Percentiles rank a stretch among this genome's conserved stretches.
Conservation (phyloP, 2,329 filamentous ascomycete species). For the Ascocoryne sarcoides region DNA sequence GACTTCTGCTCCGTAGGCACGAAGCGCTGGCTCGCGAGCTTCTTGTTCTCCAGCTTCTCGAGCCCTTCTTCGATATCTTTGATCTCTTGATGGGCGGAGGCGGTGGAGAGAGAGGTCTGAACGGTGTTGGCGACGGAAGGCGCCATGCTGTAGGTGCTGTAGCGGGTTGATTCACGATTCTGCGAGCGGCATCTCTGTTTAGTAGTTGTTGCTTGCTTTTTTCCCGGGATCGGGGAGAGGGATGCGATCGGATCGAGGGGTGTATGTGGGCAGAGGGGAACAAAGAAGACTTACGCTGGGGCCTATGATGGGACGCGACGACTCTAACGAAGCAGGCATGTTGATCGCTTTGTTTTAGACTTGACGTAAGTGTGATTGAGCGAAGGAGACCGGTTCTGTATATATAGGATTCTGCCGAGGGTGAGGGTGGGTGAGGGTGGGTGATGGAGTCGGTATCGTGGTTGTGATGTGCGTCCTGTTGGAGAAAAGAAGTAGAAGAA, state of each 20-base stretch:
- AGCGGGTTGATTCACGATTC: constrained; percentile 43
- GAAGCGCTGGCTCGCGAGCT: constrained; percentile 58
- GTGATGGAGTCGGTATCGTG: constrained; percentile 3
- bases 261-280: constrained; percentile 1
- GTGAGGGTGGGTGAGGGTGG: too few relatives aligned
- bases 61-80: constrained; percentile 55
- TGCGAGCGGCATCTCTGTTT: constrained; percentile 12
- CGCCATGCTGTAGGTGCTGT: constrained; percentile 42
- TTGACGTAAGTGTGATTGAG: too few relatives aligned
- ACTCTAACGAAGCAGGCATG: constrained; percentile 40
- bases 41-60: constrained; percentile 61
- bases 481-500: not conserved
- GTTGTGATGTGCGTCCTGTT: constrained; percentile 1
- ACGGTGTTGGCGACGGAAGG: constrained; percentile 36
- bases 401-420: too few relatives aligned
- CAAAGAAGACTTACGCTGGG: constrained; percentile 38
- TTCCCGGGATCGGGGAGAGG: not conserved
- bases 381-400: too few relatives aligned
- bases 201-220: constrained; percentile 5
- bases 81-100: constrained; percentile 36
- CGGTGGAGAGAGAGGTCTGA: constrained; percentile 24
- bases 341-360: too few relatives aligned
- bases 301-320: constrained; percentile 46
- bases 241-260: too few relatives aligned
- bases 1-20: constrained; percentile 56